phyloP scores from a whole-genome alignment of 2,329 filamentous ascomycete genomes.

The Colletotrichum sp. region DNA sequence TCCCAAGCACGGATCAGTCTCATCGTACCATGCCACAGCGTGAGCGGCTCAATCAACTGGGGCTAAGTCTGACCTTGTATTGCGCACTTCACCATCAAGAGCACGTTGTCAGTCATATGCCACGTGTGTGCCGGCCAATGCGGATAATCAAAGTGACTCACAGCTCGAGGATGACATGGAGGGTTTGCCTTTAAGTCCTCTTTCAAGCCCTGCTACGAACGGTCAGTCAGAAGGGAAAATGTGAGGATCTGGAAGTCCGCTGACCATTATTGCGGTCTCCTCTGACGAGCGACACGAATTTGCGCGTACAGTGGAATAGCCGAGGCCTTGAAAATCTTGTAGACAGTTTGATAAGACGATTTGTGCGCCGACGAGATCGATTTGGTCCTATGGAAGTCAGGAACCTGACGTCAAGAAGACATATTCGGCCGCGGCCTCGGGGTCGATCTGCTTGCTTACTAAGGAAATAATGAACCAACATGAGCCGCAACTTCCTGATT shows the following conservation, averaged over 20 bases:
- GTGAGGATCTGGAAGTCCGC: background rate
- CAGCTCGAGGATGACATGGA: conserved; percentile 85
- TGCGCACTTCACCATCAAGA: background rate
- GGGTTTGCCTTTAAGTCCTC: conserved; percentile 76
- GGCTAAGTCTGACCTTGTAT: background rate
- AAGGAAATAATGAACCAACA: background rate
- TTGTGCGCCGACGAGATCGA: background rate
- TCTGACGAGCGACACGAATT: background rate
- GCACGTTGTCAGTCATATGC: background rate
- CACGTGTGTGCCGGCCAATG: background rate
- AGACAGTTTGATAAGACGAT: background rate
- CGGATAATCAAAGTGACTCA: conserved; percentile 43
- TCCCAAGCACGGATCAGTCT: background rate
- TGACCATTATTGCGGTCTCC: background rate
- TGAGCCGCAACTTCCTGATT: background rate
- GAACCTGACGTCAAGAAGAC: background rate
- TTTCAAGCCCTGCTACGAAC: conserved; percentile 47
- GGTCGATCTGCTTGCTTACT: background rate
- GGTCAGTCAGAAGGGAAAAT: background rate
- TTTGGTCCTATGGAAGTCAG: background rate
- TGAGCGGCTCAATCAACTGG: background rate
- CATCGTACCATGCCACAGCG: background rate
- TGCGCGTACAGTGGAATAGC: background rate
- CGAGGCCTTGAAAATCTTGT: background rate
- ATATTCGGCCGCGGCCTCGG: background rate